A percentile compares a stretch with the other conserved stretches of the same genome.
Evolutionary conservation across 805 yeast species (phyloP).

Genomic region (Barnettozyma sp.): DNA sequence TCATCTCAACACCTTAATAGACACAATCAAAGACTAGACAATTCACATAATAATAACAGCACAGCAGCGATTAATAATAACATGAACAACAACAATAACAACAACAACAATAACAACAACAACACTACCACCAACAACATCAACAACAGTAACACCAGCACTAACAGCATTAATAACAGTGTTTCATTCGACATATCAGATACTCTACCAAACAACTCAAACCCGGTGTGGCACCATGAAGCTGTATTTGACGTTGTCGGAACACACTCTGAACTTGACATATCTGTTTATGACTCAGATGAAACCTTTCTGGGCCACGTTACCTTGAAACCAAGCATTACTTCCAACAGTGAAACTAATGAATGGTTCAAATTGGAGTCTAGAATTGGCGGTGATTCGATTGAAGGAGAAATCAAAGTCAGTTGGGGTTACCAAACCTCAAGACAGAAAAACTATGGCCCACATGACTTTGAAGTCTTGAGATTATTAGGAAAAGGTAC

Average conservation of each 20-base stretch:
- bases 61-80: no score
- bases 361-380: slow-evolving; percentile 72
- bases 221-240: slow-evolving; percentile 89
- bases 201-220: slow-evolving; percentile 34
- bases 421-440: slow-evolving; percentile 66
- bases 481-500: slow-evolving; percentile 93
- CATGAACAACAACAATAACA: no score
- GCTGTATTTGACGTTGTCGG: slow-evolving; percentile 90
- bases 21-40: slow-evolving; percentile 14
- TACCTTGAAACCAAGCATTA: slow-evolving; percentile 55
- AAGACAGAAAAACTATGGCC: slow-evolving; percentile 71
- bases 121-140: no score
- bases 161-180: no score
- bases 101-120: no score
- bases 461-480: slow-evolving; percentile 89
- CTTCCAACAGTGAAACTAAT: slow-evolving; percentile 31
- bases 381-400: slow-evolving; percentile 60
- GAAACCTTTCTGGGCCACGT: slow-evolving; percentile 87
- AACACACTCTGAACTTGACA: slow-evolving; percentile 73
- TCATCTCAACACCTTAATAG: slow-evolving; percentile 36
- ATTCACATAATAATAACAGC: no score
- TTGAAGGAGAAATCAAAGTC: slow-evolving; percentile 72
- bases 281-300: slow-evolving; percentile 87
- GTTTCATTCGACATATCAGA: slow-evolving; percentile 1
- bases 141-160: no score